Base-by-base conservation (phyloP, 192 early-diverging fungal species). In the Linderina pennispora region DNA sequence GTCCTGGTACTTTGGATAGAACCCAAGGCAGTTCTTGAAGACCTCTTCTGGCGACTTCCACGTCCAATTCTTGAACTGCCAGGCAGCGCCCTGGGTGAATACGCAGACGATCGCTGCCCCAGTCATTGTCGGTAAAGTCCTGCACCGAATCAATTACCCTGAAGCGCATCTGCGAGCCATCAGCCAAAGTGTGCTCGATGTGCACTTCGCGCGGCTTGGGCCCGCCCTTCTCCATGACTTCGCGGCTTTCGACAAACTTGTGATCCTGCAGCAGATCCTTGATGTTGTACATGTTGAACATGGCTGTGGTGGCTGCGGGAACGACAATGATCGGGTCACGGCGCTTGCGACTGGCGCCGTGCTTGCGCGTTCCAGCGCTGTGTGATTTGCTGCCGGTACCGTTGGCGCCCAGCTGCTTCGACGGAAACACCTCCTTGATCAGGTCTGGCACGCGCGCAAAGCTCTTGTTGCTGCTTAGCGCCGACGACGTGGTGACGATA, bases 1-100 rank as follows among this genome's bases (percentile, higher is more conserved):
- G 20, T 74, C 64, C 33, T 57, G 50, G 51, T 67, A 65, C 47
- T 66, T 66, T 42, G 70, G 58, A 50, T 74, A 67, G 18, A 87
- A 75, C 8, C 85, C 85, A 36, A 81, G 65, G 26, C 80, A 80
- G 58, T 88, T 80, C 13, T 75, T 63, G 65, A 98, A 98, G 8
- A 96, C 65, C 45, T 89, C 82, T 20, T 83, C 75, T 3, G 93
- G 94, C 18, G 85, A 77, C 26, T 79, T 76, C 80, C 87, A 94
- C 48, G 81, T 85, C 89, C 91, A 98, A 33, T 80, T 78, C 48
- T 88, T 91, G 58, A 98, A 98, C 61, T 94, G 91, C 94, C 94
- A 98, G 21, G 79, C 78, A 31, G 86, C 87, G 21, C 94, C 94
- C 24, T 80, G 83, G n/a, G 85, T 83, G 62, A 98, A 88, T 16